Evolutionary conservation across 768 basidiomycete species (phyloP), one percentile per base, ranked within the genome.

Genomic region (Leucocoprinus birnbaumii): DNA sequence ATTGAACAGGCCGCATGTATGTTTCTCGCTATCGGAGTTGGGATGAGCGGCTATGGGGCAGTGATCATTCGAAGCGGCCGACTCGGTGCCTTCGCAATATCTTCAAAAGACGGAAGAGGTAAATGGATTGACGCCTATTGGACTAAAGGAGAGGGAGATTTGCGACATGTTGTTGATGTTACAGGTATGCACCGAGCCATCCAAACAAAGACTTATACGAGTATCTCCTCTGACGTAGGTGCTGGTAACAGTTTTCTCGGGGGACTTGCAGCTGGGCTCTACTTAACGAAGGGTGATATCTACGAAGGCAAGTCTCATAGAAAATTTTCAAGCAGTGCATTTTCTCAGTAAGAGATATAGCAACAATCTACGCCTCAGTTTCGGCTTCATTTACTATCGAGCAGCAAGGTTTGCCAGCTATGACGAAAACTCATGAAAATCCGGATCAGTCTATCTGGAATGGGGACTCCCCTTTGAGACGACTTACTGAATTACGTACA

Each of bases 201-300:
- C n/a, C n/a, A n/a, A n/a, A n/a, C n/a, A n/a, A n/a, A n/a, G n/a
- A n/a, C n/a, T n/a, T 60, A 51, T 42, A 5, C 11, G 5, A 11
- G 5, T 31, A 46, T 38, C 25, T 51, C 58, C 58, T 25, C 31
- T 45, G 18, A 16, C 55, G 19, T 59, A 91, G 91, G 94, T 42
- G 93, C 91, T n/a, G 94, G 94, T 14, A 96, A 96, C 67, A 80
- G 83, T 56, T 96, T 95, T 68, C 75, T 95, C 21, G 92, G 92
- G 13, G 92, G 92, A 4, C 75, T 94, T 13, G 84, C 84, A 11
- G 92, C 90, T 19, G 92, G 92, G 0, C 66, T 94, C 48, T 59
- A 71, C 18, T 61, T 84, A 49, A 71, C 78, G 42, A 63, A 77
- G 38, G 82, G 80, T 1, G 79, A 92, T 65, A 66, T 89, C n/a